Conservation (phyloP, 208 protist genomes). For the Trichomonas gallinae region DNA sequence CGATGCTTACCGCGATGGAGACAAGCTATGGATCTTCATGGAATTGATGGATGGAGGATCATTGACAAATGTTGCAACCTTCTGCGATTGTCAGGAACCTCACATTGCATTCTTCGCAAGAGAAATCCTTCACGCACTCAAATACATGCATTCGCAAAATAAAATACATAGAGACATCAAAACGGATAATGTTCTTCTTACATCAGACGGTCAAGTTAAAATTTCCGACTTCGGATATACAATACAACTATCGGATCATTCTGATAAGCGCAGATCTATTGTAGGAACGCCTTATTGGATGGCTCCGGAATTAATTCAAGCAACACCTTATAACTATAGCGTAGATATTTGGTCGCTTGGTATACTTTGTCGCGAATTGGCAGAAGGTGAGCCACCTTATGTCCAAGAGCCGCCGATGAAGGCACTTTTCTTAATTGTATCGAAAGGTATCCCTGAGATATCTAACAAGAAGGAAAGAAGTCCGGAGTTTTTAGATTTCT, state of each 20-base stretch:
- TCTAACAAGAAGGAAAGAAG: constrained; percentile 31
- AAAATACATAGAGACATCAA: constrained; percentile 38
- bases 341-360: constrained; percentile 51
- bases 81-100: not conserved
- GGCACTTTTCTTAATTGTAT: constrained; percentile 45
- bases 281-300: constrained; percentile 49
- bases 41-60: constrained; percentile 11
- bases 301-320: constrained; percentile 45
- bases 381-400: constrained; percentile 42
- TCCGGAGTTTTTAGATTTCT: constrained; percentile 39
- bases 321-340: constrained; percentile 30
- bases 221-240: constrained; percentile 31
- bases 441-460: constrained; percentile 30
- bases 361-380: constrained; percentile 48
- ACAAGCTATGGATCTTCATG: not conserved
- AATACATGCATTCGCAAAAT: constrained; percentile 24
- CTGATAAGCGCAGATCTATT: not conserved
- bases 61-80: not conserved
- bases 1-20: not conserved
- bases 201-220: constrained; percentile 23
- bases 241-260: not conserved
- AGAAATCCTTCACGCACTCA: constrained; percentile 18
- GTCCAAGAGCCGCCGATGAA: constrained; percentile 36
- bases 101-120: constrained; percentile 22
- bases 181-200: constrained; percentile 32